phyloP scores from a whole-genome alignment of 306 rosid species.

The Ziziphus jujuba region DNA sequence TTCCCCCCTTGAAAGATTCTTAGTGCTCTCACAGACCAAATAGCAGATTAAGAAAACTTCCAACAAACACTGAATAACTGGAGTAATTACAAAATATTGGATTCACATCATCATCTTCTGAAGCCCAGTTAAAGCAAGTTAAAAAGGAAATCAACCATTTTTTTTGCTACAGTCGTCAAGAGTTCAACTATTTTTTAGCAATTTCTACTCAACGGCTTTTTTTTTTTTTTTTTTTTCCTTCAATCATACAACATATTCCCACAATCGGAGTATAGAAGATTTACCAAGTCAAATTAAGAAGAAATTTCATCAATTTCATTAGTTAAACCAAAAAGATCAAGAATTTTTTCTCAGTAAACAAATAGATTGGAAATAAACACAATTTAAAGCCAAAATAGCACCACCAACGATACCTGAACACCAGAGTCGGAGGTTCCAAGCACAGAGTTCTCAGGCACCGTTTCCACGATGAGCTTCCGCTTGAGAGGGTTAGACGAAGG shows the following conservation, averaged over 20 bases:
- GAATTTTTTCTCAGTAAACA: background rate
- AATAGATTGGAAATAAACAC: background rate
- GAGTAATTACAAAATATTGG: too few species aligned
- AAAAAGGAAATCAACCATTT: too few species aligned
- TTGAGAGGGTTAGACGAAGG: conserved; percentile 88
- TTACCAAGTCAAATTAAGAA: too few species aligned
- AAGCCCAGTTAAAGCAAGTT: too few species aligned
- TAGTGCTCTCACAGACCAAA: background rate
- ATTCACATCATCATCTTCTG: too few species aligned
- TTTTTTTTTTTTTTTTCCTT: background rate
- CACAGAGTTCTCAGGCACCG: conserved; percentile 45
- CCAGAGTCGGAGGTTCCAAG: conserved; percentile 74
- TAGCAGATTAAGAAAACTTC: background rate
- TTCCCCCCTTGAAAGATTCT: background rate
- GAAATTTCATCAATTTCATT: too few species aligned
- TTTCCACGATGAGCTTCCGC: conserved; percentile 72
- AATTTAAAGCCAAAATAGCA: background rate
- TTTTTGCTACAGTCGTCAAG: background rate
- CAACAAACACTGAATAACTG: background rate
- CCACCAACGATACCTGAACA: conserved; percentile 54
- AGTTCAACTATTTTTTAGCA: background rate
- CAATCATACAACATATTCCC: background rate
- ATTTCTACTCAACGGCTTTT: background rate
- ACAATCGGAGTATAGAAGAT: too few species aligned
- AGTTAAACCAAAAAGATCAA: background rate